Conservation (phyloP, 805 yeast species). For the Candida xyloterini region DNA sequence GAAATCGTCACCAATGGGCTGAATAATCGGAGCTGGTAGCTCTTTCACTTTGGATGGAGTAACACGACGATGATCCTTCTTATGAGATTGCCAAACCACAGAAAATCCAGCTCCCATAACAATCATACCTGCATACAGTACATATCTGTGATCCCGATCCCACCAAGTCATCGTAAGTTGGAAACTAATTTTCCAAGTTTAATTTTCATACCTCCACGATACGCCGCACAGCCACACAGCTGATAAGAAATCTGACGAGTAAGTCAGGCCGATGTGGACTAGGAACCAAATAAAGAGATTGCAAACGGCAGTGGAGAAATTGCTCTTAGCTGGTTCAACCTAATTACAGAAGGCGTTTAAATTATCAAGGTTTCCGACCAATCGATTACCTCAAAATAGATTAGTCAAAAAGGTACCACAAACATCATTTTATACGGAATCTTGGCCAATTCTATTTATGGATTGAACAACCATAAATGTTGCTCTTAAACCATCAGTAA, state of each 20-base stretch:
- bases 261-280: neutral
- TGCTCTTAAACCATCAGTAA: too few species aligned
- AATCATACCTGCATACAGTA: neutral
- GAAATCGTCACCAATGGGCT: slow-evolving; percentile 36
- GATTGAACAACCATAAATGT: too few species aligned
- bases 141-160: neutral
- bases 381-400: too few species aligned
- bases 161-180: neutral
- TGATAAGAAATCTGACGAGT: neutral
- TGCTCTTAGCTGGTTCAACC: too few species aligned
- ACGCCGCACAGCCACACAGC: neutral
- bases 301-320: too few species aligned
- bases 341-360: too few species aligned
- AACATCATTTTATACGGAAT: too few species aligned
- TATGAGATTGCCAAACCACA: too few species aligned
- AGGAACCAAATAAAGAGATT: too few species aligned
- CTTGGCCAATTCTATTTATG: too few species aligned
- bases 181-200: neutral
- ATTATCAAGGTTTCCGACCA: too few species aligned
- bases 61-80: neutral
- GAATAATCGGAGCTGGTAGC: slow-evolving; percentile 22
- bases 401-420: too few species aligned
- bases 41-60: neutral
- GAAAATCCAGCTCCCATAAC: neutral
- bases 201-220: neutral